Conservation (phyloP, 2,329 filamentous ascomycete genomes). For the Botrytis aclada region DNA sequence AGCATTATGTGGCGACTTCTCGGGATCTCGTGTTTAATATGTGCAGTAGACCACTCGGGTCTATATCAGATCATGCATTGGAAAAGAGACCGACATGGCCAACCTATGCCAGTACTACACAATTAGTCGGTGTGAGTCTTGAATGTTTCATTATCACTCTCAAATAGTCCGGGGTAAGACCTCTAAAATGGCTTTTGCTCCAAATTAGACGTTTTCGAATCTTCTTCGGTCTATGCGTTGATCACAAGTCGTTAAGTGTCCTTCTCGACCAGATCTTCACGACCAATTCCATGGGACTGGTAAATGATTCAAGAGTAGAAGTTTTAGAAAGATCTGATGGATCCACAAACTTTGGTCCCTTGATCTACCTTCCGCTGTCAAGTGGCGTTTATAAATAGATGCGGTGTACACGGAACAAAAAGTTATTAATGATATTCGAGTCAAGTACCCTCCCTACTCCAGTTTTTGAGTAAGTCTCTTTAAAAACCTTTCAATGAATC, state of each 20-base stretch:
- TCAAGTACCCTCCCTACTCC: background rate
- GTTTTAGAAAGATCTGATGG: background rate
- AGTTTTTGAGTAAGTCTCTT: background rate
- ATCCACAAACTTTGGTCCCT: background rate
- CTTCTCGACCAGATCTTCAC: background rate
- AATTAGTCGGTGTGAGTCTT: background rate
- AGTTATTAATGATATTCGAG: background rate
- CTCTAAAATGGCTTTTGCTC: background rate
- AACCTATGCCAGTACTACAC: background rate
- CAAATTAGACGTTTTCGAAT: background rate
- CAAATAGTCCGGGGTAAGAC: slow-evolving; percentile 4
- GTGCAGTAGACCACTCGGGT: background rate
- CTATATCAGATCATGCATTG: background rate
- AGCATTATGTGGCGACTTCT: slow-evolving; percentile 2
- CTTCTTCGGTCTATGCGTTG: background rate
- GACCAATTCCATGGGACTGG: background rate
- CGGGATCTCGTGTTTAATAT: background rate
- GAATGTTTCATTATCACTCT: background rate
- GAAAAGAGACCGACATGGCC: background rate
- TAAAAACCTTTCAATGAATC: background rate
- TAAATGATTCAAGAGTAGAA: background rate
- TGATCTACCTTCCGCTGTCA: slow-evolving; percentile 1
- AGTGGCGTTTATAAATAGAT: background rate
- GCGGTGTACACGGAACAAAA: background rate
- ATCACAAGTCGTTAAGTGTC: background rate